Percentiles rank a stretch among this genome's conserved stretches.
These are phyloP conservation scores for Orbilia quercus DNA, from an alignment of 2,329 filamentous ascomycete species.

Conservation along the genomic window DNA sequence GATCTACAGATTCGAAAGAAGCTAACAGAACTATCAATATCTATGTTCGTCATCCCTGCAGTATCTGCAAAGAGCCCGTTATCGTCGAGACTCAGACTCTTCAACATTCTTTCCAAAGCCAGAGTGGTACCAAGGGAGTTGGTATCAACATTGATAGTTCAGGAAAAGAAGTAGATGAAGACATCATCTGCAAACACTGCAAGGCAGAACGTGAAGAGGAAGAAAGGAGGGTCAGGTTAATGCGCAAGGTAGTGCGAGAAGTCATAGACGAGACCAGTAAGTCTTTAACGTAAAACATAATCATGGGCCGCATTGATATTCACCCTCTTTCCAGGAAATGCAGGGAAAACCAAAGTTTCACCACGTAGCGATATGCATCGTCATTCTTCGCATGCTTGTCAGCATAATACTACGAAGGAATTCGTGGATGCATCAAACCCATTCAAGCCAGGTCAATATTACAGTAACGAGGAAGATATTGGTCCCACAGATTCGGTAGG, in stretches of 20 bases:
- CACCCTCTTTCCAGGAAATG: not conserved
- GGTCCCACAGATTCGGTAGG: constrained; percentile 1
- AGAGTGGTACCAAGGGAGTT: constrained; percentile 11
- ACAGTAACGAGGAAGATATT: not conserved
- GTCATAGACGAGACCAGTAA: constrained; percentile 36
- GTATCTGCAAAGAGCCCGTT: constrained; percentile 30
- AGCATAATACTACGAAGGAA: not conserved
- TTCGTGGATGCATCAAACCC: not conserved
- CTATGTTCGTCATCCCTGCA: constrained; percentile 46
- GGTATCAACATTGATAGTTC: constrained; percentile 45
- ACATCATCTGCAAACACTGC: constrained; percentile 34
- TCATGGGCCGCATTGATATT: not conserved
- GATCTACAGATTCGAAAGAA: constrained; percentile 6
- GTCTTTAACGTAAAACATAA: not conserved
- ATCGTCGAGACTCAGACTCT: constrained; percentile 36
- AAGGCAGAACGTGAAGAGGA: constrained; percentile 25
- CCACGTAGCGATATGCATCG: not conserved
- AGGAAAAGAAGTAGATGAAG: not conserved
- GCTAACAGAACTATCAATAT: constrained; percentile 25
- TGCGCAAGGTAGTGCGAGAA: constrained; percentile 37
- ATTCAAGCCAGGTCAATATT: not conserved
- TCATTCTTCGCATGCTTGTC: not conserved
- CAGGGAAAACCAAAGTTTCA: not conserved
- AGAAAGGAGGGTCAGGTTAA: constrained; percentile 8
- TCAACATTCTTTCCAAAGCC: constrained; percentile 17